These are phyloP conservation scores for Xylaria castorea DNA, from an alignment of 495 filamentous ascomycete genomes.

Conservation along the genomic window DNA sequence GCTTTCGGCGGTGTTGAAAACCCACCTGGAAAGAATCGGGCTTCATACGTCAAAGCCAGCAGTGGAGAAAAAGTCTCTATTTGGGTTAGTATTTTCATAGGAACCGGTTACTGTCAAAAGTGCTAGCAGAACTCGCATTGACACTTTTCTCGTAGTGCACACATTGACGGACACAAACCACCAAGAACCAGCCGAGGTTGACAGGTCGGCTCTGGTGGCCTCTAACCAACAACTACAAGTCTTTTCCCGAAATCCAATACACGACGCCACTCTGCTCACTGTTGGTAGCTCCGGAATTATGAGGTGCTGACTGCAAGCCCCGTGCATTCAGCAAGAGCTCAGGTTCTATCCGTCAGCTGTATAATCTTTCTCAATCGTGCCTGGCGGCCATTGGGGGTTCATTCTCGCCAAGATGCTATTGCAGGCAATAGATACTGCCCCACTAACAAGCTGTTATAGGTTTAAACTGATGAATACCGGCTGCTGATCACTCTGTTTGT, in stretches of 20 bases:
- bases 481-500: no score
- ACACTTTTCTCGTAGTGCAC: neutral
- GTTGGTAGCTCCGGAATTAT: neutral
- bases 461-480: no score
- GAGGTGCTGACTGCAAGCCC: neutral
- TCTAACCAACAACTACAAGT: neutral
- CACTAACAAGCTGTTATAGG: neutral
- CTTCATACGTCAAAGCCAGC: neutral
- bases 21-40: conserved; percentile 1
- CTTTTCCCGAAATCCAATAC: neutral
- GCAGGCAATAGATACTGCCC: neutral
- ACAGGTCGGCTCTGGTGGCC: neutral
- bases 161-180: neutral
- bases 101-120: neutral
- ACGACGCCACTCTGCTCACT: neutral
- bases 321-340: neutral
- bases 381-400: neutral
- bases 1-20: neutral
- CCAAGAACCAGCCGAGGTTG: neutral
- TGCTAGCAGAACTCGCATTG: neutral
- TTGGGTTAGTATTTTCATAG: neutral
- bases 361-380: neutral
- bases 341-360: neutral
- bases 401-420: conserved; percentile 1
- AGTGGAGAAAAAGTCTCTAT: neutral